Evolutionary conservation across 441 rosid species (phyloP), one percentile per base, ranked within the genome.

Genomic region (Populus hybrid): DNA sequence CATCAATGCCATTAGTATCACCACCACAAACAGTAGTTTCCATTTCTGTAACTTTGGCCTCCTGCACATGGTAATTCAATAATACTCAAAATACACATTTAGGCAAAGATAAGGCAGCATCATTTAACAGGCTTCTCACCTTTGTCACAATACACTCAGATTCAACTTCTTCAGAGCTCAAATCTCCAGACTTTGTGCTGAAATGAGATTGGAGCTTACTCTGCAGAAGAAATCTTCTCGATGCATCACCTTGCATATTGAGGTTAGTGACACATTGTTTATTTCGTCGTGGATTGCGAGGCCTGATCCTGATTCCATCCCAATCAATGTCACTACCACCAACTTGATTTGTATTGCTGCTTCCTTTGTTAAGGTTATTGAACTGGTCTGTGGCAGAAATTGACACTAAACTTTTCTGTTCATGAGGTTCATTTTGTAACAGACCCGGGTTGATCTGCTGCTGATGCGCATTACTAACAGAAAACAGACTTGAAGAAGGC

Each of bases 181-280:
- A 72, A 75, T 79, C 76, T 59, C 46, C 65, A 57, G 78, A 32
- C 9, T 79, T 78, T 61, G 64, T 73, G 32, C 42, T 69, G 70
- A 80, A 76, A 4, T 10, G 28, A 70, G 78, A 80, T 79, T 86
- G 85, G 68, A 83, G 74, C 61, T 79, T 85, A 82, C 80, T 9
- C 85, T 88, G 93, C 57, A 91, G 84, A 59, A 79, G 90, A 28
- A 89, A 0, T 84, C 98, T 89, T 86, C 95, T 89, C 10, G 84
- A 50, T 1, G 97, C 98, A 38, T 63, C 66, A 4, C 98, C 97
- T 75, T 94, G 98, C 4, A 9, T 11, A 72, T 14, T 32, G 50
- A 68, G 36, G 75, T 74, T 75, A 61, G 46, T 69, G 59, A 7
- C 16, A 24, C 35, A 36, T 21, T 72, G 80, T 67, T 40, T 68